Base-by-base conservation (phyloP, 1,284 basidiomycete species). In the Melanopsichium pennsylvanicum region DNA sequence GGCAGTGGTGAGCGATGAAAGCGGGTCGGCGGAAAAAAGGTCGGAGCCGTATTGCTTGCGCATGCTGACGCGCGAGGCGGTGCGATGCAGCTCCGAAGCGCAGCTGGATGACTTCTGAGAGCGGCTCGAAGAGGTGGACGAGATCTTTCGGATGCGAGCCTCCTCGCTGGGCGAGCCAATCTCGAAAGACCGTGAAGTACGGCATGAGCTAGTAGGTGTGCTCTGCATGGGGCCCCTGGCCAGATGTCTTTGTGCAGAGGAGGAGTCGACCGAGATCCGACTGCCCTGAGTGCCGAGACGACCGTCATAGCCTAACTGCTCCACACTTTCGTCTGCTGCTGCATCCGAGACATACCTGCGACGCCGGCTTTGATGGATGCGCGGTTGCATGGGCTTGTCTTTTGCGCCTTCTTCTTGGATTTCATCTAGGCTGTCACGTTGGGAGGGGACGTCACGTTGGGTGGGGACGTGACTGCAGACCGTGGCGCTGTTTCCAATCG, bases 91-190 rank as follows among this genome's bases (percentile, higher is more conserved):
- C 12, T 74, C 72, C 2, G 72, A 74, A n/a, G 70, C 64, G 23
- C 70, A 63, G 44, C 48, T 68, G 15, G 70, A 70, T 13, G 70
- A 74, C 43, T 64, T 60, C n/a, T 72, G 70, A 18, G 72, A 74
- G 16, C 57, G 40, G 27, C 47, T 56, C 2, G 69, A 72, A 11
- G 69, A 68, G 2, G 72, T 66, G 15, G 72, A 67, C 22, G 72
- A 72, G 22, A 72, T 62, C 52, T 71, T 74, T 10, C 72, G 51
- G 15, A 49, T 44, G 31, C 72, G 50, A 2, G 54, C 52, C 18
- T 60, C 57, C 26, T 64, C 69, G 41, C 64, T 74, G 2, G 72
- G 59, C 25, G 69, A 72, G 11, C 40, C 42, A 5, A 51, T 29
- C 4, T 63, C 64, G 29, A 52, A 55, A 3, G 63, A 39, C 13